Base-by-base conservation (phyloP, 2,329 filamentous ascomycete genomes). In the Aspergillus texensis region DNA sequence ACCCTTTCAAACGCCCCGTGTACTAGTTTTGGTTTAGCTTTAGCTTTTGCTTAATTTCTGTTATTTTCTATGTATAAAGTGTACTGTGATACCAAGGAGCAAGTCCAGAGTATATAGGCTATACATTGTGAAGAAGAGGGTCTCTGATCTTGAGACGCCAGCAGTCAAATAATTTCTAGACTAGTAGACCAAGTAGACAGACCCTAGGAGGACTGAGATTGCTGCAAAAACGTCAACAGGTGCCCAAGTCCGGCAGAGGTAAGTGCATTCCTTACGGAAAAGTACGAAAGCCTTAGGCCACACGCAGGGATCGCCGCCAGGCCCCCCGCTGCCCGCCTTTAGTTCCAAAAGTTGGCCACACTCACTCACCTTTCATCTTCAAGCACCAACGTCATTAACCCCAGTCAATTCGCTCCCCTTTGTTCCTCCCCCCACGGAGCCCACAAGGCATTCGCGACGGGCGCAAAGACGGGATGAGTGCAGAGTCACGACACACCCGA, bases 401-500 rank as follows among this genome's bases (percentile, higher is more conserved):
- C 41, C 43, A 30, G 26, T 48, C 30, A 41, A 39, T 57, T 63
- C 50, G 43, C 45, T 54, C 46, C 54, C 32, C 28, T 50, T 53
- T 45, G 66, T 65, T 67, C 68, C 64, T 65, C 63, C 64, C 60
- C 54, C 57, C 16, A 52, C 64, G 64, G 58, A 62, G 60, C 63
- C 59, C 63, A 57, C 57, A 34, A 34, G 41, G 53, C 60, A 55
- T 65, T 61, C 63, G 60, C 64, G 57, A 62, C 64, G 62, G 64
- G 64, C 67, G 67, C 67, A 69, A 55, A 69, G 70, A 70, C 74
- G 75, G 75, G 71, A 77, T 77, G 77, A 75, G 69, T 74, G 72
- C 68, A 71, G 71, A 71, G 71, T 68, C 68, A 67, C 69, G 63
- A 67, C 70, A 70, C 60, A 63, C 69, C 67, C 71, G 65, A 71